Percentiles rank a stretch among this genome's conserved stretches.
These are phyloP conservation scores for Xylaria multiplex DNA, from an alignment of 2,329 filamentous ascomycete genomes.

Conservation along the genomic window DNA sequence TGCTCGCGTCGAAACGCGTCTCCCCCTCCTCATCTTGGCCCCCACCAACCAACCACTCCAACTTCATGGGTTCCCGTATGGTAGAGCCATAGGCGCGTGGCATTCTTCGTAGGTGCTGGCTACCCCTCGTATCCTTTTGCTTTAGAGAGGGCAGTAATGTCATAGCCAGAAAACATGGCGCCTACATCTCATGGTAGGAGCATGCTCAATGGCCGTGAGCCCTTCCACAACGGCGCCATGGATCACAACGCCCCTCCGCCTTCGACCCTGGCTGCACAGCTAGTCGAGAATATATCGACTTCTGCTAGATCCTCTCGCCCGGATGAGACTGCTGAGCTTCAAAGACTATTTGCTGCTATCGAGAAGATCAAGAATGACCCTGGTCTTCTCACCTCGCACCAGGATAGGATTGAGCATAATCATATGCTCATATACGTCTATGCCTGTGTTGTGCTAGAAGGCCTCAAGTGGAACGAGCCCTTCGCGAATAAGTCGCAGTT, in stretches of 20 bases:
- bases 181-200: conserved; percentile 48
- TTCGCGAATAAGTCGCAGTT: conserved; percentile 68
- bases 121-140: background rate
- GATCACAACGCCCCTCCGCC: conserved; percentile 61
- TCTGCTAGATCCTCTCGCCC: conserved; percentile 69
- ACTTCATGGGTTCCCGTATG: conserved; percentile 11
- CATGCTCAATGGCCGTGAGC: conserved; percentile 41
- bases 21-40: background rate
- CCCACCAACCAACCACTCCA: conserved; percentile 13
- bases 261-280: conserved; percentile 87
- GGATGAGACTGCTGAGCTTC: conserved; percentile 77
- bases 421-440: conserved; percentile 88
- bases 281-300: conserved; percentile 82
- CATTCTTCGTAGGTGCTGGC: background rate
- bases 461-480: conserved; percentile 72
- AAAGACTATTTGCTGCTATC: conserved; percentile 71
- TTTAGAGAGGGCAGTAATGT: background rate
- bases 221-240: conserved; percentile 39
- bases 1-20: conserved; percentile 34
- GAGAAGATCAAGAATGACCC: conserved; percentile 64
- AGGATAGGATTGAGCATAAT: conserved; percentile 79
- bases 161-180: conserved; percentile 40
- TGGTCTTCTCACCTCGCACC: conserved; percentile 65
- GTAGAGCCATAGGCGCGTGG: background rate
- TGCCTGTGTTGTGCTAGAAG: conserved; percentile 79